A percentile compares a stretch with the other conserved stretches of the same genome.
These are phyloP conservation scores for Alternaria solani DNA, from an alignment of 2,329 filamentous ascomycete species.

Conservation along the genomic window DNA sequence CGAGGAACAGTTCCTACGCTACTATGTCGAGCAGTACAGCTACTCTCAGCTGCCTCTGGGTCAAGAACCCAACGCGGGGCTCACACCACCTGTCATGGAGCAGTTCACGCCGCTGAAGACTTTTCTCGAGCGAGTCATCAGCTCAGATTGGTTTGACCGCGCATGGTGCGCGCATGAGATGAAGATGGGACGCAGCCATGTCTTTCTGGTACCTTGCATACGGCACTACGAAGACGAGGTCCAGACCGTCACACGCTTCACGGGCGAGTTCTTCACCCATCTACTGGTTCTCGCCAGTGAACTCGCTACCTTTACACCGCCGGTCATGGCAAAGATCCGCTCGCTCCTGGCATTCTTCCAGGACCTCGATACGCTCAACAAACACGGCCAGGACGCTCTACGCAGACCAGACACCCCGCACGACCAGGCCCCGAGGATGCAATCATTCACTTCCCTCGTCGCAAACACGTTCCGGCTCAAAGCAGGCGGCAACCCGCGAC, in stretches of 20 bases:
- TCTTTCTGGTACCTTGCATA: conserved; percentile 53
- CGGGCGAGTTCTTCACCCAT: conserved; percentile 53
- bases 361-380: conserved; percentile 8
- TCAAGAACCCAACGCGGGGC: conserved; percentile 36
- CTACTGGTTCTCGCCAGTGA: conserved; percentile 49
- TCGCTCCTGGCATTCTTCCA: conserved; percentile 35
- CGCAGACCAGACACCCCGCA: conserved; percentile 31
- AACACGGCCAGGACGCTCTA: conserved; percentile 9
- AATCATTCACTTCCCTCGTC: conserved; percentile 31
- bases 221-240: conserved; percentile 31
- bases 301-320: conserved; percentile 18
- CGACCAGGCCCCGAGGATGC: background rate
- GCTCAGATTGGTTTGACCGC: conserved; percentile 55
- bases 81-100: conserved; percentile 44
- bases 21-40: conserved; percentile 51
- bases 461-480: conserved; percentile 53
- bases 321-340: conserved; percentile 26
- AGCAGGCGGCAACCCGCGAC: conserved; percentile 53
- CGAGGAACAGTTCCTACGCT: conserved; percentile 49
- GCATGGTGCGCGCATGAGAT: conserved; percentile 58
- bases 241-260: conserved; percentile 49
- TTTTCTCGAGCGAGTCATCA: conserved; percentile 49
- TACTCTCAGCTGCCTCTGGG: conserved; percentile 26
- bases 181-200: conserved; percentile 50
- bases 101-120: conserved; percentile 30